Evolutionary conservation across 2,329 filamentous ascomycete genomes (phyloP).

Genomic region (Cladophialophora chaetospira): DNA sequence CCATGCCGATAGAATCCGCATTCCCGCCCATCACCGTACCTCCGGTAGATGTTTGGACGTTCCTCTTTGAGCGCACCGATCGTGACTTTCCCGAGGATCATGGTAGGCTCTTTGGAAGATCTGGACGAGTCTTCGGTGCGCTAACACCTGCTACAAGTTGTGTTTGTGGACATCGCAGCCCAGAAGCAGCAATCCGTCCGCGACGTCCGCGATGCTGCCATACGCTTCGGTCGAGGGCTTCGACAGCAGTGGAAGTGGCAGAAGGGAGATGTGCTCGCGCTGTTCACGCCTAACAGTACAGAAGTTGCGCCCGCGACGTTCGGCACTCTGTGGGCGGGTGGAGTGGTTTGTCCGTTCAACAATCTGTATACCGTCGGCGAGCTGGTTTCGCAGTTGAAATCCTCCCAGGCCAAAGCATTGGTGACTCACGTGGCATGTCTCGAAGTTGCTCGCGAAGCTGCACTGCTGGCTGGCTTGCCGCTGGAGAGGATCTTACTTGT

Average conservation of each 20-base stretch:
- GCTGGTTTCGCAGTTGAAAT: conserved; percentile 77
- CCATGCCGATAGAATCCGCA: conserved; percentile 70
- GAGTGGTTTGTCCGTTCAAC: conserved; percentile 77
- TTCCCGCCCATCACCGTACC: conserved; percentile 70
- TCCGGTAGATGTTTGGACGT: conserved; percentile 72
- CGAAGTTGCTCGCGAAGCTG: conserved; percentile 66
- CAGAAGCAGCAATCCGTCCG: conserved; percentile 69
- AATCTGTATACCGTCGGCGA: conserved; percentile 82
- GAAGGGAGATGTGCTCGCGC: conserved; percentile 77
- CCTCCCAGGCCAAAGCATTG: conserved; percentile 72
- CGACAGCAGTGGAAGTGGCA: conserved; percentile 66
- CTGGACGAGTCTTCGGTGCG: background rate
- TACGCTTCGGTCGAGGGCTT: conserved; percentile 76
- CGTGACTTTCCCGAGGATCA: conserved; percentile 70
- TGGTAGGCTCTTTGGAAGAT: conserved; percentile 50
- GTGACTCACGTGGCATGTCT: conserved; percentile 72
- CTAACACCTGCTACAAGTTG: conserved; percentile 19
- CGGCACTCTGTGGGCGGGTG: conserved; percentile 80
- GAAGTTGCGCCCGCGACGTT: conserved; percentile 75
- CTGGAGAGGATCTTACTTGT: conserved; percentile 75
- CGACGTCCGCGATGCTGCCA: conserved; percentile 65
- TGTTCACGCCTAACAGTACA: conserved; percentile 82
- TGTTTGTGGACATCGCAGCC: conserved; percentile 53
- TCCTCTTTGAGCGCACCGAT: conserved; percentile 71
- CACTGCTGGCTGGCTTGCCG: conserved; percentile 67